Evolutionary conservation across 805 yeast genomes (phyloP), one percentile per base, ranked within the genome.

Genomic region (Tanozyma kutaoensis): DNA sequence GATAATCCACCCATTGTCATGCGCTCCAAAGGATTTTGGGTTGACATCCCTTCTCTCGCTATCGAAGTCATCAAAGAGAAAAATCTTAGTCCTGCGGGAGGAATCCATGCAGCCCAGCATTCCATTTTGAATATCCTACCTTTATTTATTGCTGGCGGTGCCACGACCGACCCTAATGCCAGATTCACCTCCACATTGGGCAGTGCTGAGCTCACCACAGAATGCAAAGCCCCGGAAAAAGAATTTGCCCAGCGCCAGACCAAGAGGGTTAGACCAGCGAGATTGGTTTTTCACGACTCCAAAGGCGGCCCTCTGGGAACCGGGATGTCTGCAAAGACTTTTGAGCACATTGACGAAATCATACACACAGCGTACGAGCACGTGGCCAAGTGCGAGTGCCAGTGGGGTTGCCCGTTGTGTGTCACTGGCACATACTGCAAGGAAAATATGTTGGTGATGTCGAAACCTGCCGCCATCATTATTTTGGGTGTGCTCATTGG

Each of bases 41-140:
- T 91, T 5, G 95, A 91, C 46, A 64, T 91, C 1, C 93, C 95
- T 0, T 44, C 49, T 3, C 41, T 42, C n/a, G 80, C 82, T 0
- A 43, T 86, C 10, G 72, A 72, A 1, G 33, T 72, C 3, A 58
- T 88, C 18, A 52, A 59, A 3, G 48, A 45, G 3, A 82, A 84
- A 37, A 40, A 58, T 2, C 52, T 91, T 24, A 78, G 69, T 31
- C 55, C 76, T 2, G 88, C 97, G 0, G 98, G 81, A 4, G 93
- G 91, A 0, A 81, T 91, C n/a, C 99, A 91, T 54, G 96, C 93
- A 2, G 93, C 95, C 0, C 88, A 85, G 37, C 99, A 91, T 56
- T 84, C 84, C 0, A 55, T 91, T 2, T 75, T 91, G 66, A 75
- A 80, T 25, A 63, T 81, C 32, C 46, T 86, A 15, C 93, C 96